Evolutionary conservation across 2,329 filamentous ascomycete species (phyloP), one percentile per base, ranked within the genome.

Genomic region (Cladophialophora exuberans): DNA sequence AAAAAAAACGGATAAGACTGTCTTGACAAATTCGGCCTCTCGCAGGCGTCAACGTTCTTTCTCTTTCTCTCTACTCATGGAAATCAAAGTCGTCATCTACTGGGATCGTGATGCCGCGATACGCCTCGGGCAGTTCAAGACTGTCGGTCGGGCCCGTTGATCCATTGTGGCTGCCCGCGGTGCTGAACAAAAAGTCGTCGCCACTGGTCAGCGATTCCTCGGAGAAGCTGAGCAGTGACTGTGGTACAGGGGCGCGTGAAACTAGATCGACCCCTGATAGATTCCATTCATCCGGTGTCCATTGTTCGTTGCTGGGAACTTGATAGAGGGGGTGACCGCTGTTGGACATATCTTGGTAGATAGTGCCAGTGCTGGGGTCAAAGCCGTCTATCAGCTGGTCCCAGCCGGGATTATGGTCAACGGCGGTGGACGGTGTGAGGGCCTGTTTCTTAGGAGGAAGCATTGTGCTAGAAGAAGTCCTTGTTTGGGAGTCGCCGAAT

Each of bases 371-470:
- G 18, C 46, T 52, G 30, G 85, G 85, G 64, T 96, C 90, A 69
- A 96, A 84, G 18, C 86, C 87, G 3, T 87, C 86, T 1, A 96
- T 79, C 0, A 96, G 79, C 1, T 86, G 84, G 69, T 96, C 90
- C 91, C 90, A 96, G 64, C 94, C 89, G 0, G 84, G 78, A 11
- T 42, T 42, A 6, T 85, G n/a, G n/a, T n/a, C n/a, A n/a, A n/a
- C 75, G 20, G 70, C 65, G 22, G 67, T 62, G 51, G 68, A 59
- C 2, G 67, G 65, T 11, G 60, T 65, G 62, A 61, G 52, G 39
- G 20, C 10, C 76, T 73, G 52, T 33, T 72, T 62, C 63, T 79
- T 76, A 42, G 72, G 71, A 33, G 70, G 69, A 13, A 70, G 62
- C 35, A 72, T 71, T 22, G 62, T 66, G 52, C 62, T 70, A 38